Percentiles rank a stretch among this genome's conserved stretches.
phyloP scores from a whole-genome alignment of 352 stramenopile species.

The Phytophthora citrophthora region DNA sequence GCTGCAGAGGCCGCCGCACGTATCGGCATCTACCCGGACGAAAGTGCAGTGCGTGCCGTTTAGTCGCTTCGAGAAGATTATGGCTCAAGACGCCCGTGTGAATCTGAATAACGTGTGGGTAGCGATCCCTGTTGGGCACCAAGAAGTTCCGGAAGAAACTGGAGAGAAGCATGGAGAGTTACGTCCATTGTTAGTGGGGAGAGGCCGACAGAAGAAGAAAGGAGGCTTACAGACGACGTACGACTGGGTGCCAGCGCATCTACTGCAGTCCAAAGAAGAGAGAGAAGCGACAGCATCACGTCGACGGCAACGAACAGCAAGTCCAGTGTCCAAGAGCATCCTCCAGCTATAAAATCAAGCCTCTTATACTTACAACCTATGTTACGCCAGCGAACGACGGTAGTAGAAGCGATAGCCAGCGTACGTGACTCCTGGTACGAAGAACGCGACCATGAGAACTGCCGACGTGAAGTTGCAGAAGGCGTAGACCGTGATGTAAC shows the following conservation, averaged over 20 bases:
- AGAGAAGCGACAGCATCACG: slow-evolving; percentile 15
- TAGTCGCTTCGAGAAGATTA: slow-evolving; percentile 57
- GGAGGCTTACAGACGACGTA: slow-evolving; percentile 49
- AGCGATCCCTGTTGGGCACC: slow-evolving; percentile 50
- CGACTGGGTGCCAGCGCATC: slow-evolving; percentile 61
- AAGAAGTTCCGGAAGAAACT: slow-evolving; percentile 8
- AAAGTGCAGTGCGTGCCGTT: slow-evolving; percentile 53
- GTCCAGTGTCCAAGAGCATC: slow-evolving; percentile 16
- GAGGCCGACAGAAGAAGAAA: slow-evolving; percentile 19
- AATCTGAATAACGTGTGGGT: slow-evolving; percentile 70
- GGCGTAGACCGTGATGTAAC: slow-evolving; percentile 59
- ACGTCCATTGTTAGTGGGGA: slow-evolving; percentile 26
- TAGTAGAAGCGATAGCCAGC: slow-evolving; percentile 34
- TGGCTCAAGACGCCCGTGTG: slow-evolving; percentile 43
- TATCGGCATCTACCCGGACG: slow-evolving; percentile 38
- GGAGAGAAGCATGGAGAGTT: slow-evolving; percentile 4
- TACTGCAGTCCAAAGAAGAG: slow-evolving; percentile 43
- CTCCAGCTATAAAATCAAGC: slow-evolving; percentile 10
- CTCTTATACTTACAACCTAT: no score
- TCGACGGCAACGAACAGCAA: slow-evolving; percentile 18
- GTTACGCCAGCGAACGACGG: slow-evolving; percentile 24
- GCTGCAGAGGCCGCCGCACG: slow-evolving; percentile 30
- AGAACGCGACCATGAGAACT: slow-evolving; percentile 39
- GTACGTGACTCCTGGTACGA: slow-evolving; percentile 48
- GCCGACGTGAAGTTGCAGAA: slow-evolving; percentile 37